Evolutionary conservation across 768 basidiomycete species (phyloP), one percentile per base, ranked within the genome.

Genomic region (Rhizopogon vulgaris): DNA sequence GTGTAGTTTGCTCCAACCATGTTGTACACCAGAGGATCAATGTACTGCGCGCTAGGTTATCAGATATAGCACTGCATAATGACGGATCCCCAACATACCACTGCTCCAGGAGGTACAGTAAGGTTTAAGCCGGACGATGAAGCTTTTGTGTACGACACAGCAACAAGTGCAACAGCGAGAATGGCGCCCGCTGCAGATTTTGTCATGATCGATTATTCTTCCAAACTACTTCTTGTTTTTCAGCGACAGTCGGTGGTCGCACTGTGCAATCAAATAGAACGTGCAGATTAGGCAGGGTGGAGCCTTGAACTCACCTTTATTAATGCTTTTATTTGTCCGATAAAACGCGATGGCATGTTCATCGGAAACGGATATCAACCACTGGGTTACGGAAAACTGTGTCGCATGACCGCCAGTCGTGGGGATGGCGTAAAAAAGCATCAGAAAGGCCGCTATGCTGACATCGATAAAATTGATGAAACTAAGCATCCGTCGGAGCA

Each of bases 11-110:
- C 57, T 6, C 76, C 76, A 7, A 84, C 60, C 9, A 83, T 83
- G 15, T 76, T 74, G 54, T 80, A 80, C 2, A 73, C 68, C 7
- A 63, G 70, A 25, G 79, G 79, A 52, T 80, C 69, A 37, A 82
- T 61, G 43, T 77, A 68, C 83, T 85, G 52, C 4, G 3, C 3
- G 8, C 34, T 52, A 30, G 1, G 53, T 27, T 0, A 37, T 7
- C 18, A 9, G 38, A 41, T 41, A 24, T 28, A 39, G 14, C 32
- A n/a, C 14, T 9, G 30, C 18, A 14, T 3, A 7, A 40, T 11
- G 6, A 25, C 27, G 11, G 37, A 22, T 41, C 25, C n/a, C 8
- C 9, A 30, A 48, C 54, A 11, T 41, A 66, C 62, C 50, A 58
- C 62, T 27, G 56, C 53, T 39, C 52, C 62, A n/a, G 57, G 48